phyloP scores from a whole-genome alignment of 176 grass and related monocot genomes.

The Alloteropsis semialata region DNA sequence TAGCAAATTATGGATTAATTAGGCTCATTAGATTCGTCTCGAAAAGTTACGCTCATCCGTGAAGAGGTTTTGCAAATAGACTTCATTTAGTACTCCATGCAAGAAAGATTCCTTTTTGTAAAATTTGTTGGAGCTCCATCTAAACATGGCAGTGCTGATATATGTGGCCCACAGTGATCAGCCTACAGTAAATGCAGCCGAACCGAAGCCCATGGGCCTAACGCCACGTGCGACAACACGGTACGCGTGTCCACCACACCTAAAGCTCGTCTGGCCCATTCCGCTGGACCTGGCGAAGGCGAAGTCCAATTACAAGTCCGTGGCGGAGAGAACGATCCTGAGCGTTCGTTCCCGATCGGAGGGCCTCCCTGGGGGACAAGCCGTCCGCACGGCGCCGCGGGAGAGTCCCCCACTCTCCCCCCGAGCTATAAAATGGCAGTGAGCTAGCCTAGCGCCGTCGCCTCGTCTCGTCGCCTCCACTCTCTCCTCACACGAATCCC shows the following conservation, averaged over 20 bases:
- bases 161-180: not conserved
- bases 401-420: not conserved
- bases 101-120: too few relatives aligned
- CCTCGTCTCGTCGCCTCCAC: not conserved
- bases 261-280: not conserved
- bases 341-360: not conserved
- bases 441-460: not conserved
- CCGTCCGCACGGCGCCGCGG: not conserved
- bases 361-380: not conserved
- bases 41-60: too few relatives aligned
- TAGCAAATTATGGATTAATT: too few relatives aligned
- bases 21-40: too few relatives aligned
- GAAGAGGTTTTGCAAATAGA: too few relatives aligned
- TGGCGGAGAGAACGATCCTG: not conserved
- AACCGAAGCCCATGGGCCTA: not conserved
- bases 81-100: too few relatives aligned
- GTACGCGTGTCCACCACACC: not conserved
- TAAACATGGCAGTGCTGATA: too few relatives aligned
- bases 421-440: conserved; percentile 29
- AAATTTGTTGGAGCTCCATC: too few relatives aligned
- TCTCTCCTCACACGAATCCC: not conserved
- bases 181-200: not conserved
- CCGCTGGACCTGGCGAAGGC: not conserved
- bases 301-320: conserved; percentile 27
- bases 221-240: not conserved